Evolutionary conservation across 345 rosid genomes (phyloP).

Genomic region (Ceriops tagal): DNA sequence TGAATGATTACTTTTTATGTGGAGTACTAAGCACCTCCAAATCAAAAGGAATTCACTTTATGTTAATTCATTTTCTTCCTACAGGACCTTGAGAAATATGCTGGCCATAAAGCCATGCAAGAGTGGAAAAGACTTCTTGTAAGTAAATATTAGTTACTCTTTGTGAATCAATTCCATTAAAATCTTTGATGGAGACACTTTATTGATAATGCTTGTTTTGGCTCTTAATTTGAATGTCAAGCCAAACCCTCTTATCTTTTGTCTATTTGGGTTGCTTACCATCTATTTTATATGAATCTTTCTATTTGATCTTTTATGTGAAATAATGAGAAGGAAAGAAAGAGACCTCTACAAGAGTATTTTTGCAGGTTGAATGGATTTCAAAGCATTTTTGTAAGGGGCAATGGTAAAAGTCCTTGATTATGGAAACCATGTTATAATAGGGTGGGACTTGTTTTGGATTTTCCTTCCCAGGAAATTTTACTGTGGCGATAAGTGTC

Average conservation of each 20-base stretch:
- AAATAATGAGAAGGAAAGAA: background rate
- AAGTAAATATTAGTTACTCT: slow-evolving; percentile 21
- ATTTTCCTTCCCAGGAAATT: no score
- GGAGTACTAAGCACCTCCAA: background rate
- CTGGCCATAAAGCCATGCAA: slow-evolving; percentile 61
- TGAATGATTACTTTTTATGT: background rate
- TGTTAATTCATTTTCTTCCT: slow-evolving; percentile 3
- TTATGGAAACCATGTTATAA: no score
- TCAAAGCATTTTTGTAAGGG: no score
- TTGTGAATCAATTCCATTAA: background rate
- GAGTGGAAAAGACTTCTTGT: slow-evolving; percentile 94
- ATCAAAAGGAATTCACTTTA: background rate
- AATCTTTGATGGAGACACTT: no score
- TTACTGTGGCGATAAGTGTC: no score
- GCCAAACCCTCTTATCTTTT: background rate
- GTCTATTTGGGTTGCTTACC: background rate
- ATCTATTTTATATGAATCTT: background rate
- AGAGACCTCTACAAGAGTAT: background rate
- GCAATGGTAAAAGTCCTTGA: no score
- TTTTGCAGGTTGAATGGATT: no score
- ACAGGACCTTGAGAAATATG: slow-evolving; percentile 86
- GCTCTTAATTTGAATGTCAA: no score
- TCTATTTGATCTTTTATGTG: background rate
- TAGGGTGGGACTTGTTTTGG: no score
- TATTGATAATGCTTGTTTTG: no score